A percentile compares a stretch with the other conserved stretches of the same genome.
Conservation (phyloP, 1,284 basidiomycete species). For the Cerioporus squamosus region DNA sequence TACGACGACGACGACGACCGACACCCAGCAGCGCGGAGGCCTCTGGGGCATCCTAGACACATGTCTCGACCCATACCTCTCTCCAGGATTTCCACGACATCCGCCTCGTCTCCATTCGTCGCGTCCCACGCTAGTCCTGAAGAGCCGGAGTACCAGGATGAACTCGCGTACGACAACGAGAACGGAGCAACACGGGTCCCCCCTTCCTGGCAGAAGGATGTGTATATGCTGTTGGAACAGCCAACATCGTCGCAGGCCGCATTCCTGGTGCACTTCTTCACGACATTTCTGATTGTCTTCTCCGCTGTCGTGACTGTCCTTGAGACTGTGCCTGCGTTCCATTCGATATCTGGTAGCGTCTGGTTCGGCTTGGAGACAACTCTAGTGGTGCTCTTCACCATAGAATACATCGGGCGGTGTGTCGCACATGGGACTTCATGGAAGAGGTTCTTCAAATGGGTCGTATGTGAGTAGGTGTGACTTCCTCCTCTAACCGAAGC, state of each 20-base stretch:
- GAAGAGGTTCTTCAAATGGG: slow-evolving; percentile 63
- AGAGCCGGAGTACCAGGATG: slow-evolving; percentile 20
- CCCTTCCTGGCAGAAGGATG: slow-evolving; percentile 60
- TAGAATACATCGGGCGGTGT: slow-evolving; percentile 73
- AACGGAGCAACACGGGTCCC: slow-evolving; percentile 39
- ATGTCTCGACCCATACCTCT: slow-evolving; percentile 27
- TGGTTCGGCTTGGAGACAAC: slow-evolving; percentile 86
- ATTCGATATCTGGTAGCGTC: slow-evolving; percentile 66
- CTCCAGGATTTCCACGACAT: slow-evolving; percentile 12
- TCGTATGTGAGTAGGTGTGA: slow-evolving; percentile 58
- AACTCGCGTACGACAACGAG: slow-evolving; percentile 25
- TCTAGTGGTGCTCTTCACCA: slow-evolving; percentile 80
- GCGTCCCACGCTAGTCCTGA: slow-evolving; percentile 13
- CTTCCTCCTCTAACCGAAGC: not conserved
- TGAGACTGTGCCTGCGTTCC: slow-evolving; percentile 85
- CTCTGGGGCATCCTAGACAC: not conserved
- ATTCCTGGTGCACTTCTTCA: slow-evolving; percentile 66
- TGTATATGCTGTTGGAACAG: slow-evolving; percentile 67
- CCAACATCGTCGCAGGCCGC: slow-evolving; percentile 71
- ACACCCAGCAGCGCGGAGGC: not conserved
- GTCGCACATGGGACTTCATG: slow-evolving; percentile 69
- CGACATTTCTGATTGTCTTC: slow-evolving; percentile 64
- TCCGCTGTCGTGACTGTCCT: slow-evolving; percentile 84
- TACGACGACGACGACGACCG: not conserved
- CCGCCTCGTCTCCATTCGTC: slow-evolving; percentile 11